Base-by-base conservation (phyloP, 164 flowering plant genomes). In the Dillenia suffruticosa region DNA sequence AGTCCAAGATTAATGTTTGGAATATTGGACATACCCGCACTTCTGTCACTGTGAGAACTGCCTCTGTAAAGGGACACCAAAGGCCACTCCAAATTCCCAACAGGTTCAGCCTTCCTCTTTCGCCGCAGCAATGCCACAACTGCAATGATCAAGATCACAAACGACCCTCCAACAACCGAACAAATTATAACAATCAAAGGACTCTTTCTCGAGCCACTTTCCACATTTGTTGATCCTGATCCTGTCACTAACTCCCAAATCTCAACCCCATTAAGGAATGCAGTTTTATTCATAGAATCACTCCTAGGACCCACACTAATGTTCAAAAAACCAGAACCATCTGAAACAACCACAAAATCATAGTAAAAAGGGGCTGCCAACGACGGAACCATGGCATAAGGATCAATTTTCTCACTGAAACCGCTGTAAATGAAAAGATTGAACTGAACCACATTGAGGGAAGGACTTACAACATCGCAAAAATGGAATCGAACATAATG, bases 261-360 rank as follows among this genome's bases (percentile, higher is more conserved):
- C 72, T 84, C 89, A 44, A 84, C 14, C n/a, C 89, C 89, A 64
- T 84, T 82, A 48, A 84, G 44, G 51, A 70, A 70, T 9, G 77
- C 80, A 44, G 13, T 67, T 13, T 51, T 45, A 8, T 0, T 5
- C 0, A 1, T 0, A 10, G 74, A 51, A 13, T 57, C 66, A 0
- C 5, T 9, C 12, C 16, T 3, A n/a, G 72, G 71, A 2, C 85
- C 79, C n/a, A 81, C 22, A 48, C 76, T 70, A 51, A 79, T 56
- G 13, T 62, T 72, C 61, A 83, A 45, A 49, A 60, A 26, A 46
- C 75, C 82, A 11, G 77, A 76, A 56, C 62, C 71, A 62, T 68
- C 82, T 8, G 83, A 72, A 24, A 69, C 73, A 7, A 79, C 79
- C 49, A 75, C 64, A 53, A 64, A 74, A 58, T 79, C 79, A 19